phyloP scores from a whole-genome alignment of 2,329 filamentous ascomycete genomes.

The Hypocrella siamensis region DNA sequence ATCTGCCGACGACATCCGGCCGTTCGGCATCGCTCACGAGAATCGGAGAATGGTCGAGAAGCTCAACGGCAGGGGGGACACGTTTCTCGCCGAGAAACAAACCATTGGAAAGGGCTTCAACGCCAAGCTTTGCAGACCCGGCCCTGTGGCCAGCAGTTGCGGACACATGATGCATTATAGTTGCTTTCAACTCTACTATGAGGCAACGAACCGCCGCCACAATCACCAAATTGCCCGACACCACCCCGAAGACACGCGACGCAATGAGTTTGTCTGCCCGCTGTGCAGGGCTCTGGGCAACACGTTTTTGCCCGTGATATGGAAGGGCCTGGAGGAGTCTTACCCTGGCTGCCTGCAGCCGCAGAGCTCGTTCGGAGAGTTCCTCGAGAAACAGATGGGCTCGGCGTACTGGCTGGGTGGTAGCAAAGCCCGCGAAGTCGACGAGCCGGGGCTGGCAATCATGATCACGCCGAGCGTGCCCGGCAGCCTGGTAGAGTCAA shows the following conservation, averaged over 20 bases:
- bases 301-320: slow-evolving; percentile 83
- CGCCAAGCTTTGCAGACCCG: slow-evolving; percentile 45
- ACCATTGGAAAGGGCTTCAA: slow-evolving; percentile 83
- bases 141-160: slow-evolving; percentile 78
- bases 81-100: slow-evolving; percentile 60
- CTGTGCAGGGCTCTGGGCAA: slow-evolving; percentile 95
- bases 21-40: slow-evolving; percentile 80
- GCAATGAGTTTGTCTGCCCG: slow-evolving; percentile 89
- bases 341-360: slow-evolving; percentile 59
- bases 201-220: slow-evolving; percentile 71
- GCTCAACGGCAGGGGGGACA: slow-evolving; percentile 54
- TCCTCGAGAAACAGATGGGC: slow-evolving; percentile 45
- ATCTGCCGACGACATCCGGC: slow-evolving; percentile 66
- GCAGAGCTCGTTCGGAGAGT: slow-evolving; percentile 46
- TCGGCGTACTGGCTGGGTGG: slow-evolving; percentile 25
- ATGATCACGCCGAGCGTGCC: slow-evolving; percentile 20
- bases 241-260: slow-evolving; percentile 66
- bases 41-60: slow-evolving; percentile 69
- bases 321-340: slow-evolving; percentile 80
- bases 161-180: slow-evolving; percentile 97
- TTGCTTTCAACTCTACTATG: slow-evolving; percentile 86
- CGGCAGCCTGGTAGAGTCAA: slow-evolving; percentile 19
- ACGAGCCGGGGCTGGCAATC: slow-evolving; percentile 13
- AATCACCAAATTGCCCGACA: slow-evolving; percentile 85
- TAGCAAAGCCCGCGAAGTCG: slow-evolving; percentile 19